These are phyloP conservation scores for Diaporthe citri DNA, from an alignment of 2,329 filamentous ascomycete genomes.

Conservation along the genomic window DNA sequence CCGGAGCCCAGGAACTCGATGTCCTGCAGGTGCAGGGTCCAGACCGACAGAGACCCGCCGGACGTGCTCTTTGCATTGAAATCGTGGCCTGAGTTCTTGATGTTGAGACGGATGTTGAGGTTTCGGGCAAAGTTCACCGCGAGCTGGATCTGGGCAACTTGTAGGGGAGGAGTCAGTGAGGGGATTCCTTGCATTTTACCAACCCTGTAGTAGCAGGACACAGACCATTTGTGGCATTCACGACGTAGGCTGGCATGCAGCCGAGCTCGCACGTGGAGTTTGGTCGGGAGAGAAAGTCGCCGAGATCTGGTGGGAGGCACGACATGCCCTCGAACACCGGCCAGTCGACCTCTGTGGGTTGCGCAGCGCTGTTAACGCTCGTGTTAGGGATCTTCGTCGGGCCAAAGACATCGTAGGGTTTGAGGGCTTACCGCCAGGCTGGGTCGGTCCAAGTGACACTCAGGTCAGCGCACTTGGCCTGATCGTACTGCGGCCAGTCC, in stretches of 20 bases:
- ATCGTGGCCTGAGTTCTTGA: slow-evolving; percentile 67
- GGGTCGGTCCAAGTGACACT: slow-evolving; percentile 23
- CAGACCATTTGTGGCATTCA: slow-evolving; percentile 24
- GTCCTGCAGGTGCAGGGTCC: slow-evolving; percentile 50
- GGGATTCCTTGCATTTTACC: fast-evolving
- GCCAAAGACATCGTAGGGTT: fast-evolving
- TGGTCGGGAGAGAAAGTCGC: neutral
- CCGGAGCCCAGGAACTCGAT: slow-evolving; percentile 39
- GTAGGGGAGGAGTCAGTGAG: neutral
- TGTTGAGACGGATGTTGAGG: slow-evolving; percentile 60
- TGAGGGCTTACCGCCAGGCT: slow-evolving; percentile 11
- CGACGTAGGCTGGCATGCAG: slow-evolving; percentile 24
- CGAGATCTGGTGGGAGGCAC: slow-evolving; percentile 32
- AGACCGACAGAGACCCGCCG: slow-evolving; percentile 53
- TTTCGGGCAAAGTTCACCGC: slow-evolving; percentile 61
- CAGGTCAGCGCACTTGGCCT: slow-evolving; percentile 8
- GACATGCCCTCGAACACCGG: slow-evolving; percentile 29
- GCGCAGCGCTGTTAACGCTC: neutral
- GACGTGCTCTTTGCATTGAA: slow-evolving; percentile 56
- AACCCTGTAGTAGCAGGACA: fast-evolving
- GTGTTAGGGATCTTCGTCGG: neutral
- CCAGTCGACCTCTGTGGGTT: slow-evolving; percentile 26
- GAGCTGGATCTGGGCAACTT: slow-evolving; percentile 58
- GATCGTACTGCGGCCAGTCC: slow-evolving; percentile 30
- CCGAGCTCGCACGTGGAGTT: slow-evolving; percentile 25